Evolutionary conservation across 2,329 filamentous ascomycete genomes (phyloP), one percentile per base, ranked within the genome.

Genomic region (Mollisia scopiformis): DNA sequence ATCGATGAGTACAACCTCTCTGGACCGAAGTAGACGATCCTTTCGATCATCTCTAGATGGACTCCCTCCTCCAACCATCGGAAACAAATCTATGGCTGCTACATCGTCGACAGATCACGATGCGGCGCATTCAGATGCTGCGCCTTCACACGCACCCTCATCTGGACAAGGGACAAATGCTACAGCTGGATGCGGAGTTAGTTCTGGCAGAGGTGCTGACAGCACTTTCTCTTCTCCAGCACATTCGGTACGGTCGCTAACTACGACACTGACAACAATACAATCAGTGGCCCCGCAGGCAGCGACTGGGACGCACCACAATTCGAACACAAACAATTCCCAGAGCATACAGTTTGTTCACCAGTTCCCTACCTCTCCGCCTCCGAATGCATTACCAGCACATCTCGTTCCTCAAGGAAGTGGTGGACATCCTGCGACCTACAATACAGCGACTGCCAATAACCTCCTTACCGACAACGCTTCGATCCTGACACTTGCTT

Each of bases 101-200:
- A 96, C 93, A 0, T 81, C 93, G 4, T 92, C 90, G n/a, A 96
- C 92, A 14, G 92, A 93, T 65, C 86, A 87, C 46, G 92, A 94
- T 66, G 88, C 88, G 1, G 81, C 89, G 10, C 84, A 87, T 62
- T 96, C 92, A 1, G 86, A 93, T 67, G 84, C 84, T 11, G 89
- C 90, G 14, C 87, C 90, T 43, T 96, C 92, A 30, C 91, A 95
- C 69, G 82, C 82, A 27, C 80, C 82, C 30, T 86, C 85, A 39
- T 87, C 86, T 2, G 75, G 87, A 21, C 85, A 92, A 19, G 92
- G 91, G 19, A 97, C 93, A 13, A 88, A 83, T 71, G 84, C 86
- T 37, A 93, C 90, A 6, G 79, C 83, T 2, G 88, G 85, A 28
- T 88, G 87, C 52, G 89, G 86, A 10, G 88, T 90, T 57, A 78